Evolutionary conservation across 805 yeast species (phyloP), one percentile per base, ranked within the genome.

Genomic region (Teunomyces kruisii): DNA sequence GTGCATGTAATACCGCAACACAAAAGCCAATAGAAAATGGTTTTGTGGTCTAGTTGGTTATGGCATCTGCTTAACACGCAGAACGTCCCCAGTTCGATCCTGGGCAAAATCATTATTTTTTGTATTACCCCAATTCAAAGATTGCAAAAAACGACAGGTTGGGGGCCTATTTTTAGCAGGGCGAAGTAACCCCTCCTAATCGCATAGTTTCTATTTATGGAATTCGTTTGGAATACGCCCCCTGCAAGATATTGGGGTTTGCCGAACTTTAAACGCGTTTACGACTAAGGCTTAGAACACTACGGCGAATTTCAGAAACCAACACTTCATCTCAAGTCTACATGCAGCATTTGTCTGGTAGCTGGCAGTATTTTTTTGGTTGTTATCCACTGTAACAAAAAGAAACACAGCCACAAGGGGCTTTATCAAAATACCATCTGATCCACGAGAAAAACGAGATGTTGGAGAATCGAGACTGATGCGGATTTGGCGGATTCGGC

Each of bases 11-110:
- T n/a, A n/a, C n/a, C n/a, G n/a, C n/a, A n/a, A n/a, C n/a, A n/a
- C n/a, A n/a, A n/a, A n/a, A n/a, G n/a, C n/a, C n/a, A n/a, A n/a
- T n/a, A 41, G 32, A 27, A 60, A 58, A 45, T 68, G 94, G 94
- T 84, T 84, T 83, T 86, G 90, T 90, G 97, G 97, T 90, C 96
- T 90, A 90, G 97, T 90, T 74, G 97, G 97, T 90, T 83, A 91
- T 91, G 97, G 96, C 97, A 87, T 88, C 94, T 90, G 97, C 97
- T 88, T 91, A 89, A 91, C 97, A 91, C 97, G 97, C 96, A 89
- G 94, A 88, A 88, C 90, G 97, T 92, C 97, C 97, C 97, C 97
- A 90, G 97, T 92, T 92, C 97, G 97, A 92, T 89, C 97, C 97
- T 91, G 97, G 97, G 97, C 90, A 88, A 84, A 88, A 86, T 89